Evolutionary conservation across 345 rosid genomes (phyloP).

Genomic region (Hevea brasiliensis): DNA sequence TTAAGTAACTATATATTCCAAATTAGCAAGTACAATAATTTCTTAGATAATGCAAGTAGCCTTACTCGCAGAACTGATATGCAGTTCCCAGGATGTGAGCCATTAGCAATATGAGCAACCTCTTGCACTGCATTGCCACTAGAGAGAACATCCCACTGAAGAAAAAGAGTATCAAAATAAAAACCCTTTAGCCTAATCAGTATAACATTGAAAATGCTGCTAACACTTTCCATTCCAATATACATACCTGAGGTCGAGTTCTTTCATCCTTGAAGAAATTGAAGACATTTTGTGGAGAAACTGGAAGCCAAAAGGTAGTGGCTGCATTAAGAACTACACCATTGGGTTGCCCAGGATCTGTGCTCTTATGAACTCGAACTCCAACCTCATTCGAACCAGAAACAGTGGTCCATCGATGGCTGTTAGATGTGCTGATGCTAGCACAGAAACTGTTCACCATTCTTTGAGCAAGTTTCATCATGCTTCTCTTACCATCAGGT

Average conservation of each 20-base stretch:
- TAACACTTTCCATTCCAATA: background rate
- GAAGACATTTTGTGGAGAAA: conserved; percentile 70
- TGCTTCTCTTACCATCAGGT: conserved; percentile 83
- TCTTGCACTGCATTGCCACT: conserved; percentile 84
- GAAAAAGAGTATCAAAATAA: conserved; percentile 6
- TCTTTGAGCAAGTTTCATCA: conserved; percentile 96
- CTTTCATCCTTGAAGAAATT: conserved; percentile 89
- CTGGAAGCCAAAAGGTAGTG: conserved; percentile 88
- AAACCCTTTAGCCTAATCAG: background rate
- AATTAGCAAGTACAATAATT: background rate
- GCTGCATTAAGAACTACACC: conserved; percentile 91
- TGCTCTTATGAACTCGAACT: conserved; percentile 79
- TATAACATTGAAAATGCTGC: background rate
- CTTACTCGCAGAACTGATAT: conserved; percentile 90
- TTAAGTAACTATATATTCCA: background rate
- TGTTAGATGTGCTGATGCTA: conserved; percentile 76
- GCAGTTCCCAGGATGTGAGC: conserved; percentile 89
- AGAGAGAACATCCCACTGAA: conserved; percentile 96
- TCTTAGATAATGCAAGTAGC: too few species aligned
- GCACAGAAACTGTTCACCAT: conserved; percentile 81
- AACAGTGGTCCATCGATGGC: conserved; percentile 64
- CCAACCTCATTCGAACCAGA: conserved; percentile 67
- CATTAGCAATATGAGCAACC: conserved; percentile 89
- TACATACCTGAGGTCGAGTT: conserved; percentile 74
- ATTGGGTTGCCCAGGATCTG: conserved; percentile 73